A percentile compares a stretch with the other conserved stretches of the same genome.
Evolutionary conservation across 805 yeast species (phyloP).

Genomic region (Cephaloascus fragrans): DNA sequence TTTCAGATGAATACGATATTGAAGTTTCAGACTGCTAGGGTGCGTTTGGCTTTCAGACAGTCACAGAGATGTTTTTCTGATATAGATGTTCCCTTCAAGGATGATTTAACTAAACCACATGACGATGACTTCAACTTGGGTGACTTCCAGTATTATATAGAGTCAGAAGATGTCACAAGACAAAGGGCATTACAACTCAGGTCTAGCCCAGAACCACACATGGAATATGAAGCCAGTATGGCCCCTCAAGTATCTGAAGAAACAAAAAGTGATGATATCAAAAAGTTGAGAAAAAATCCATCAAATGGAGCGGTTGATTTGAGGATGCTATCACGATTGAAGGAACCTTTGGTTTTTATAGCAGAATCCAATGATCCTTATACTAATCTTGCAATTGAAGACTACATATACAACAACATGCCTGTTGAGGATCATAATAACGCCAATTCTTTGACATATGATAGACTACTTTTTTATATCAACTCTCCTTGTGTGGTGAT

Average conservation of each 20-base stretch:
- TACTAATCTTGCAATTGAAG: constrained; percentile 74
- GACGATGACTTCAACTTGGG: constrained; percentile 24
- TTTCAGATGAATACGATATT: too few relatives aligned
- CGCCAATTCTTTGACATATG: constrained; percentile 16
- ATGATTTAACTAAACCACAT: constrained; percentile 22
- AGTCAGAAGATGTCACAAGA: constrained; percentile 17
- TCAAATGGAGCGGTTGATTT: constrained; percentile 1
- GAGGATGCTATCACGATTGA: constrained; percentile 1
- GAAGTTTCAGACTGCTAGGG: too few relatives aligned
- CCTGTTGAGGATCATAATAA: constrained; percentile 30
- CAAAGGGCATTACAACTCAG: constrained; percentile 6
- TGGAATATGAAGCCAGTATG: not conserved
- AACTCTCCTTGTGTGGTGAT: constrained; percentile 85
- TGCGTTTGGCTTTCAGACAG: too few relatives aligned
- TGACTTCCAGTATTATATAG: constrained; percentile 29
- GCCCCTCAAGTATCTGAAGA: constrained; percentile 1
- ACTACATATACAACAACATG: constrained; percentile 58
- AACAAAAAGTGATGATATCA: not conserved
- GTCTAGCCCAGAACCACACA: constrained; percentile 8
- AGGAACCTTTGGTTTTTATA: constrained; percentile 43
- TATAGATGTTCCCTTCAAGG: constrained; percentile 25
- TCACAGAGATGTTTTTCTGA: constrained; percentile 5
- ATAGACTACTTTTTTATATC: constrained; percentile 60
- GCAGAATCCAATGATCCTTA: constrained; percentile 59
- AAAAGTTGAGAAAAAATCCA: constrained; percentile 2